Evolutionary conservation across 139 green algal species (phyloP).

Genomic region (Ulvella scutata): DNA sequence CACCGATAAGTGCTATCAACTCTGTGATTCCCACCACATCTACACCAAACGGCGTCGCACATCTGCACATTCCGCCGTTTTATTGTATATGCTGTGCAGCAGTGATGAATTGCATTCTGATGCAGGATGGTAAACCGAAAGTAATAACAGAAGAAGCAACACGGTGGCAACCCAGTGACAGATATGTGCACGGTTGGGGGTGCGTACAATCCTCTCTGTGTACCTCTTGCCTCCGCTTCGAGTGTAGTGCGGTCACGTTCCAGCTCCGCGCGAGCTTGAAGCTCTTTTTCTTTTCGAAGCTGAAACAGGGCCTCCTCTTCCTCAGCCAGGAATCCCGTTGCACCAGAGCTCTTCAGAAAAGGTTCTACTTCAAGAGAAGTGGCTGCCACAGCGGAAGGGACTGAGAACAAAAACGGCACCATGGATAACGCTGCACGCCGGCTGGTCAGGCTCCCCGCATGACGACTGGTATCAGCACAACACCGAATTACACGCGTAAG

Average conservation of each 20-base stretch:
- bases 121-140: not conserved
- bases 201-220: constrained; percentile 10
- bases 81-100: not conserved
- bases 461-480: no score
- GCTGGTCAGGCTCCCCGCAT: no score
- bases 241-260: constrained; percentile 22
- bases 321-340: constrained; percentile 40
- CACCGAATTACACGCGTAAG: no score
- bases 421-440: not conserved
- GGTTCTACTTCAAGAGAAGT: not conserved
- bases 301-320: constrained; percentile 52
- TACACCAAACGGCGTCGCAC: constrained; percentile 82
- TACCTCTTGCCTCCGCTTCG: constrained; percentile 26
- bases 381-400: not conserved
- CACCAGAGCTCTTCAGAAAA: not conserved
- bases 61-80: constrained; percentile 61
- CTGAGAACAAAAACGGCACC: not conserved
- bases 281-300: constrained; percentile 48
- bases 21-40: constrained; percentile 95
- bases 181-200: not conserved
- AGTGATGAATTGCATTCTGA: not conserved
- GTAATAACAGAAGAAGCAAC: not conserved
- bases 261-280: constrained; percentile 23
- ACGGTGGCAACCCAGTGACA: not conserved
- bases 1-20: constrained; percentile 63